Conservation (phyloP, 139 green algal genomes). For the Ettlia oleoabundans region DNA sequence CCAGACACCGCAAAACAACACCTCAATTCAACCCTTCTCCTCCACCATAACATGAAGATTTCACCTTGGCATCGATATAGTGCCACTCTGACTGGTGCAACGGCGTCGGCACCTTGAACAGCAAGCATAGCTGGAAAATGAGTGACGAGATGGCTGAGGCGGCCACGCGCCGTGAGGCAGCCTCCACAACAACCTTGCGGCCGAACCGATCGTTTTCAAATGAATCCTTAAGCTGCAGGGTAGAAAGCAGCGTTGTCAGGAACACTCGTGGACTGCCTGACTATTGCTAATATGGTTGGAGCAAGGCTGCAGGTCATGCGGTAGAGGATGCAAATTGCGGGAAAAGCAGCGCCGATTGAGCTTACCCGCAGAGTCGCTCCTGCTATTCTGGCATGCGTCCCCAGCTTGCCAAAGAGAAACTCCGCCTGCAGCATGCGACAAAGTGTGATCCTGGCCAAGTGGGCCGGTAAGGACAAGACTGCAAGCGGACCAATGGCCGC, state of each 20-base stretch:
- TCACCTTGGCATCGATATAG: slow-evolving; percentile 19
- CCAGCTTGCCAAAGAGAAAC: slow-evolving; percentile 45
- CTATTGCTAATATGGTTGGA: no score
- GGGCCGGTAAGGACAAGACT: no score
- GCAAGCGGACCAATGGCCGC: no score
- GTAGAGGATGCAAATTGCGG: no score
- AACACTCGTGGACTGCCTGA: no score
- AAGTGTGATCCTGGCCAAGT: no score
- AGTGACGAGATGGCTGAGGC: slow-evolving; percentile 17
- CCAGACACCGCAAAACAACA: no score
- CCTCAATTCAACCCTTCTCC: no score
- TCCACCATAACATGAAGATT: neutral
- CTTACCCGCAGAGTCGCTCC: slow-evolving; percentile 22
- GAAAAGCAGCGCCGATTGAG: neutral
- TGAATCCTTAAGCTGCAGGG: slow-evolving; percentile 22
- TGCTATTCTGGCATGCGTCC: slow-evolving; percentile 24
- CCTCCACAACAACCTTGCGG: slow-evolving; percentile 34
- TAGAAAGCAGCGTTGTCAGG: no score
- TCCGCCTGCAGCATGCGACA: slow-evolving; percentile 30
- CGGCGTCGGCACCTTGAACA: neutral
- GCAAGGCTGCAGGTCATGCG: no score
- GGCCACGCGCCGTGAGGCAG: slow-evolving; percentile 16
- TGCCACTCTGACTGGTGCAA: slow-evolving; percentile 12
- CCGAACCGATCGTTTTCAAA: slow-evolving; percentile 31
- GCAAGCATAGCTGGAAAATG: slow-evolving; percentile 36